Conservation (phyloP, 352 stramenopile genomes). For the Pythium guiyangense region DNA sequence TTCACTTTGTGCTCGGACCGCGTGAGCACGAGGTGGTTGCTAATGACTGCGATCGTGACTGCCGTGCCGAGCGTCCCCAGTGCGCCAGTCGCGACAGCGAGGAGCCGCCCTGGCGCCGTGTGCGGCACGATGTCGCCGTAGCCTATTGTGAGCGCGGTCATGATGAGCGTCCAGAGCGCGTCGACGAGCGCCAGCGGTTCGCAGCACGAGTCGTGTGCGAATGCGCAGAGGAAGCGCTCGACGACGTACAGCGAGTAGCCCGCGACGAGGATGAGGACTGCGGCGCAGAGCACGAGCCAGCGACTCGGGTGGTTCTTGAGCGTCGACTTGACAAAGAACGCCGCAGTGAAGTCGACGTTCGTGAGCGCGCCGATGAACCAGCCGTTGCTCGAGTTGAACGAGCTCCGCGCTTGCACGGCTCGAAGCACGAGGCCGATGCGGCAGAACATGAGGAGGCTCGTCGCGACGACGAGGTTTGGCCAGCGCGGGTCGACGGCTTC, state of each 20-base stretch:
- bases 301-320: conserved; percentile 62
- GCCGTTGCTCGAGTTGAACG: conserved; percentile 78
- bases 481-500: conserved; percentile 56
- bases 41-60: conserved; percentile 76
- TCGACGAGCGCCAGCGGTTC: conserved; percentile 45
- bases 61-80: conserved; percentile 55
- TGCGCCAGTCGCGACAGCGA: conserved; percentile 45
- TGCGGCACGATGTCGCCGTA: conserved; percentile 63
- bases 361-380: conserved; percentile 79
- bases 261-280: conserved; percentile 31
- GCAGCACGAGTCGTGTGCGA: conserved; percentile 47
- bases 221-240: conserved; percentile 70
- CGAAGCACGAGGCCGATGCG: conserved; percentile 48
- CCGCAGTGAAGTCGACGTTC: conserved; percentile 66
- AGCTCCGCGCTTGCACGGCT: conserved; percentile 55
- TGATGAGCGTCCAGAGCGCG: conserved; percentile 57
- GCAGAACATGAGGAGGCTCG: conserved; percentile 59
- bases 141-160: conserved; percentile 72
- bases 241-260: conserved; percentile 66
- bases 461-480: conserved; percentile 50
- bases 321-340: conserved; percentile 75
- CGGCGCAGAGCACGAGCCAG: conserved; percentile 40
- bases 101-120: conserved; percentile 39
- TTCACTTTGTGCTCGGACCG: conserved; percentile 80
- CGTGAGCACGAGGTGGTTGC: conserved; percentile 64